Evolutionary conservation across 768 basidiomycete species (phyloP), one percentile per base, ranked within the genome.

Genomic region (Rhodotorula babjevae): DNA sequence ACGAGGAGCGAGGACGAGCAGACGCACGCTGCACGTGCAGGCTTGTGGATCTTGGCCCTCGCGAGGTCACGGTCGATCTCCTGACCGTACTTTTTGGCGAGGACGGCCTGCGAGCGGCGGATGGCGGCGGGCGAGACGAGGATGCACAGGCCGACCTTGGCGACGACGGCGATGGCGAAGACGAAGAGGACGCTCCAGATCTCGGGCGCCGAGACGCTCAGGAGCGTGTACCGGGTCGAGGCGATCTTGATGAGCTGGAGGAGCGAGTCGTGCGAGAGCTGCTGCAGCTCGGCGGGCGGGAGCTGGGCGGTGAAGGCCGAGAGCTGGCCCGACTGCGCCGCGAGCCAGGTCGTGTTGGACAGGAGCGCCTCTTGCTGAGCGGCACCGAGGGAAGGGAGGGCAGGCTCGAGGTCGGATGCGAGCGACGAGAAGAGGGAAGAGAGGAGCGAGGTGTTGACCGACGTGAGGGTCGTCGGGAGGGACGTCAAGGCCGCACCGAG

Each of bases 11-110:
- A 15, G 47, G 11, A 9, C 9, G 4, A 4, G 15, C 15, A n/a
- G 57, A 44, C 69, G 23, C 63, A 71, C 69, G 53, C 53, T 23
- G 63, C 59, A 2, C 42, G 52, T 6, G 53, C 63, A 18, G 64
- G 63, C 36, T 42, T 65, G 3, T 31, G 21, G 29, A 71, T 21
- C 3, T 1, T 52, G 1, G 49, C 11, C 19, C 16, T 27, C 1
- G 15, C 11, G 8, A 3, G 2, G 27, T 59, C 36, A 2, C 23
- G 16, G 3, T 31, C 36, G 49, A 40, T 33, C 19, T 27, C 27
- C 19, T 33, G 18, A 3, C n/a, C 16, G 14, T n/a, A 18, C 33
- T 7, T 23, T 36, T 4, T 19, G 3, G 19, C 18, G 36, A 59
- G 36, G 9, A 25, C 36, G 19, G 9, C 18, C 21, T 42, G 42